Evolutionary conservation across 306 rosid genomes (phyloP).

Genomic region (Arachis hypogaea): DNA sequence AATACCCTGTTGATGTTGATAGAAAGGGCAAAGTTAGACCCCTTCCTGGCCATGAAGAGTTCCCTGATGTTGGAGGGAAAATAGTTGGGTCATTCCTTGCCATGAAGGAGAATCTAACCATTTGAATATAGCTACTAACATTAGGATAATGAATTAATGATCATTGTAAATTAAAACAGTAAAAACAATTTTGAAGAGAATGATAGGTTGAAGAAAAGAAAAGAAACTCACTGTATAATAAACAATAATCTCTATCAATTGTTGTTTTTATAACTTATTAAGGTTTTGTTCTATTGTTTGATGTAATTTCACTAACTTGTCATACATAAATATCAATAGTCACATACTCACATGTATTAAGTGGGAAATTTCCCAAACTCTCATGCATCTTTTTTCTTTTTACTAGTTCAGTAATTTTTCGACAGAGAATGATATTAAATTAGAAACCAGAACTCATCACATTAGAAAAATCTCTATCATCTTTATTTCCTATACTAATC

Average conservation of each 20-base stretch:
- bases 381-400: not conserved
- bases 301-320: not conserved
- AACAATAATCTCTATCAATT: slow-evolving; percentile 25
- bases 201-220: slow-evolving; percentile 34
- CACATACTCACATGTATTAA: not conserved
- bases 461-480: no score
- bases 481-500: not conserved
- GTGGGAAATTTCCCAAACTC: not conserved
- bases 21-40: slow-evolving; percentile 77
- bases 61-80: slow-evolving; percentile 92
- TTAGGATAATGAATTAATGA: not conserved
- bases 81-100: slow-evolving; percentile 89
- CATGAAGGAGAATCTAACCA: slow-evolving; percentile 89
- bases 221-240: not conserved
- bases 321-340: not conserved
- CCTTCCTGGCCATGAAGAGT: slow-evolving; percentile 73
- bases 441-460: no score
- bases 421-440: no score
- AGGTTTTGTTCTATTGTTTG: not conserved
- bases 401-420: no score
- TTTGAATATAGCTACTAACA: slow-evolving; percentile 52
- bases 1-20: slow-evolving; percentile 91
- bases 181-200: slow-evolving; percentile 37
- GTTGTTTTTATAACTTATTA: no score
- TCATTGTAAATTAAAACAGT: slow-evolving; percentile 38